phyloP scores from a whole-genome alignment of 2,329 filamentous ascomycete species.

The Exophiala mesophila region DNA sequence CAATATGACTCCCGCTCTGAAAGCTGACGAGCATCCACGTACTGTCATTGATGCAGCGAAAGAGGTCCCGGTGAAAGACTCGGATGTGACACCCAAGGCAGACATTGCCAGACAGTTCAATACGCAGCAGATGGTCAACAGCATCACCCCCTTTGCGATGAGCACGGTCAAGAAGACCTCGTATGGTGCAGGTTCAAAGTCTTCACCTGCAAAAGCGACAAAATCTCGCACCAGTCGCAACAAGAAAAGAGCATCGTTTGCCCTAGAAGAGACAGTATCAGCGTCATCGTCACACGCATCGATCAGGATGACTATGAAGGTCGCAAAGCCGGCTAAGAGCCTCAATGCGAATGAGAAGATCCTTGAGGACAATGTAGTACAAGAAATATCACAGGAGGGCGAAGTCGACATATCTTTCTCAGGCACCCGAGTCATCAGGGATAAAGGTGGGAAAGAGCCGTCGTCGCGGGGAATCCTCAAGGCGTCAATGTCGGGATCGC shows the following conservation, averaged over 20 bases:
- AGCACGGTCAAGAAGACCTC: constrained; percentile 29
- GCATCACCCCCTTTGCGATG: constrained; percentile 37
- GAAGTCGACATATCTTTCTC: not conserved
- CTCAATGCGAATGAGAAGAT: not conserved
- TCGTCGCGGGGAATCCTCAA: not conserved
- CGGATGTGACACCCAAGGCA: not conserved
- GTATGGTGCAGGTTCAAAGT: not conserved
- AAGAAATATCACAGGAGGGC: not conserved
- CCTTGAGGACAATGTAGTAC: not conserved
- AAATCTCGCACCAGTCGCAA: constrained; percentile 18
- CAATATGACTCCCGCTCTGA: no score
- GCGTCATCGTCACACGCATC: constrained; percentile 11
- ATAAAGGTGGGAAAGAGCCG: not conserved
- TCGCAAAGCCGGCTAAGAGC: constrained; percentile 14
- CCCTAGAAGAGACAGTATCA: constrained; percentile 6
- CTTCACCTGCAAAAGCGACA: constrained; percentile 3
- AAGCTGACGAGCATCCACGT: no score
- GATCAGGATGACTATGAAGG: constrained; percentile 22
- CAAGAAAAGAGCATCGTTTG: constrained; percentile 25
- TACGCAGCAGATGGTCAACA: constrained; percentile 32
- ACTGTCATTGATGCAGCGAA: no score
- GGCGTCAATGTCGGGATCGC: not conserved
- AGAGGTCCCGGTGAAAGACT: not conserved
- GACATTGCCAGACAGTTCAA: not conserved
- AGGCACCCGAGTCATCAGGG: not conserved